A percentile compares a stretch with the other conserved stretches of the same genome.
phyloP scores from a whole-genome alignment of 208 protist genomes.

The Trypanosoma congolense region DNA sequence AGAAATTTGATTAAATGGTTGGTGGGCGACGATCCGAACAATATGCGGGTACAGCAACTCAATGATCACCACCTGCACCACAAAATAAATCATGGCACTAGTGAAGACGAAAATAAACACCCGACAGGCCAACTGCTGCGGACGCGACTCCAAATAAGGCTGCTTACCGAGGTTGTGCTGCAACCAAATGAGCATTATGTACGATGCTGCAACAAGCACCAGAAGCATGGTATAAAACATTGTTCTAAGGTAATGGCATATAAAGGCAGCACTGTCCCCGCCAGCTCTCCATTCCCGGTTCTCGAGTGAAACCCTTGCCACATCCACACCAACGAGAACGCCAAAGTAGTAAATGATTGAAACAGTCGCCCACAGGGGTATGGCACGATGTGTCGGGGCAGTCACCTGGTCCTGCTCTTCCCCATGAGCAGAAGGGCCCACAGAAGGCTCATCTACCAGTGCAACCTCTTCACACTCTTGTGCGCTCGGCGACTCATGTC shows the following conservation, averaged over 20 bases:
- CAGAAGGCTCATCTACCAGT: no score
- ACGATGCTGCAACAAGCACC: constrained; percentile 39
- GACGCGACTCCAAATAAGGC: constrained; percentile 70
- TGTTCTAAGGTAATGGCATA: constrained; percentile 28
- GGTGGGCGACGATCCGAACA: constrained; percentile 55
- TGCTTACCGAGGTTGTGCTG: constrained; percentile 41
- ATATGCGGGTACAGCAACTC: constrained; percentile 43
- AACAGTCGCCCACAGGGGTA: constrained; percentile 33
- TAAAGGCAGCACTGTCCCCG: constrained; percentile 20
- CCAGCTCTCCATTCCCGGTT: constrained; percentile 30
- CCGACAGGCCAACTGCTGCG: constrained; percentile 73
- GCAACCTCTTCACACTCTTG: no score
- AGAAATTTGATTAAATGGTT: constrained; percentile 60
- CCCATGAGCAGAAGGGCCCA: no score
- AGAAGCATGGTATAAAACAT: constrained; percentile 40
- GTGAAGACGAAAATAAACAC: constrained; percentile 80
- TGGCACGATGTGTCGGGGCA: constrained; percentile 1
- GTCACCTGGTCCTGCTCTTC: constrained; percentile 14
- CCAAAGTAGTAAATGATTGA: constrained; percentile 11
- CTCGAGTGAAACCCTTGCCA: constrained; percentile 27
- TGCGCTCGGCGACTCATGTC: no score
- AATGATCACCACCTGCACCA: constrained; percentile 43
- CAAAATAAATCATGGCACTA: constrained; percentile 51
- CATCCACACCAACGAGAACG: constrained; percentile 29
- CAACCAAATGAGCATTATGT: constrained; percentile 49